Evolutionary conservation across 2,329 filamentous ascomycete species (phyloP), one percentile per base, ranked within the genome.

Genomic region (Arthrobotrys sinensis): DNA sequence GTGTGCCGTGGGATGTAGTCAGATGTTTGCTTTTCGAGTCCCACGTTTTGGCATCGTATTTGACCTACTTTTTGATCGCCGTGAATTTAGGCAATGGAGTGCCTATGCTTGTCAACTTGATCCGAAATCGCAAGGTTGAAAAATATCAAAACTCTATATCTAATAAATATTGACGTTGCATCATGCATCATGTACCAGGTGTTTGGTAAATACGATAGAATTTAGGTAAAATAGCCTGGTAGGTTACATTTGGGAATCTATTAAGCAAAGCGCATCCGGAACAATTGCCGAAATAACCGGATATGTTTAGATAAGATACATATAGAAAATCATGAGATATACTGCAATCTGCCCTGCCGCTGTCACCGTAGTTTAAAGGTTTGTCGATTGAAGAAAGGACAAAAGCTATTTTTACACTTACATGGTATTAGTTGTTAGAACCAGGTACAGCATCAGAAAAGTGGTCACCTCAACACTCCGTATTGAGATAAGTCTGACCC

Each of bases 81-180:
- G 36, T 34, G 11, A 24, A 14, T 60, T 60, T 43, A 43, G 53
- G 36, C 53, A 24, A 60, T 60, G 34, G 21, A 10, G 45, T 48
- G 5, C 1, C 45, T 48, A 52, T 52, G 24, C 10, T 28, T 7
- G 48, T 28, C 48, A 32, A 28, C 21, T 14, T n/a, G n/a, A 16
- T 55, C 11, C 32, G 50, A 36, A 36, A 55, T 55, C 24, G 32
- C 32, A 36, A 36, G 28, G 32, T 36, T 55, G 28, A 36, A 55
- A 55, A 55, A 36, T 16, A 34, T 3, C 2, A 48, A 3, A 55
- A 36, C 50, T 36, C 28, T 55, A 36, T 34, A 19, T 55, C 6
- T 48, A 48, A 48, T 48, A 48, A 48, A 48, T 48, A 48, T 48
- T 24, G 19, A 48, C 45, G 45, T 48, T 48, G 19, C 45, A 48